phyloP scores from a whole-genome alignment of 495 filamentous ascomycete species.

The Collariella sp. region DNA sequence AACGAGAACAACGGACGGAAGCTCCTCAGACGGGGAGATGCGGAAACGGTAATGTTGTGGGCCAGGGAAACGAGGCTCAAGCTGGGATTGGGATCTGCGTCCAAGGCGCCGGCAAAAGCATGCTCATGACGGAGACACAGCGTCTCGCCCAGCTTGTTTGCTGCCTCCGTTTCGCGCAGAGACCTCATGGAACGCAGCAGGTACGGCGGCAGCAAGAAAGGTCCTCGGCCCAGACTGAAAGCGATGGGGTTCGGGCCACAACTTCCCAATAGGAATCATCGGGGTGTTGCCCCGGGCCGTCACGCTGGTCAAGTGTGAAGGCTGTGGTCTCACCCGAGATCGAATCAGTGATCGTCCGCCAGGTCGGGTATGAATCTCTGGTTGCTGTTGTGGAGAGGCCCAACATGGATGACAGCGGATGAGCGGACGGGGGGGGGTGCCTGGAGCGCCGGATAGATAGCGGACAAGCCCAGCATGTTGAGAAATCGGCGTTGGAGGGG shows the following conservation, averaged over 20 bases:
- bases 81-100: conserved; percentile 5
- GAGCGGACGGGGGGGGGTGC: conserved; percentile 7
- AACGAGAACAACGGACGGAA: conserved; percentile 4
- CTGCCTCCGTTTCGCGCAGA: conserved; percentile 10
- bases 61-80: conserved; percentile 6
- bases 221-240: background rate
- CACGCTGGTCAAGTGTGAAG: background rate
- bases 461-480: background rate
- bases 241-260: conserved; percentile 6
- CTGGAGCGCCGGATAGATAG: background rate
- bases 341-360: conserved; percentile 23
- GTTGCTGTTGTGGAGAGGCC: conserved; percentile 10
- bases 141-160: background rate
- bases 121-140: background rate
- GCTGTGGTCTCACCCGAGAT: conserved; percentile 24
- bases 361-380: conserved; percentile 6
- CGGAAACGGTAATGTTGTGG: background rate
- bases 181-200: conserved; percentile 14
- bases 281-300: background rate
- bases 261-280: conserved; percentile 4
- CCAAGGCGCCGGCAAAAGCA: background rate
- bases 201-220: background rate
- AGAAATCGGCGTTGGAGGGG: conserved; percentile 1
- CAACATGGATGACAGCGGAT: background rate
- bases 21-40: conserved; percentile 10